A percentile compares a stretch with the other conserved stretches of the same genome.
Conservation (phyloP, 805 yeast genomes). For the Saturnispora gosingensis region DNA sequence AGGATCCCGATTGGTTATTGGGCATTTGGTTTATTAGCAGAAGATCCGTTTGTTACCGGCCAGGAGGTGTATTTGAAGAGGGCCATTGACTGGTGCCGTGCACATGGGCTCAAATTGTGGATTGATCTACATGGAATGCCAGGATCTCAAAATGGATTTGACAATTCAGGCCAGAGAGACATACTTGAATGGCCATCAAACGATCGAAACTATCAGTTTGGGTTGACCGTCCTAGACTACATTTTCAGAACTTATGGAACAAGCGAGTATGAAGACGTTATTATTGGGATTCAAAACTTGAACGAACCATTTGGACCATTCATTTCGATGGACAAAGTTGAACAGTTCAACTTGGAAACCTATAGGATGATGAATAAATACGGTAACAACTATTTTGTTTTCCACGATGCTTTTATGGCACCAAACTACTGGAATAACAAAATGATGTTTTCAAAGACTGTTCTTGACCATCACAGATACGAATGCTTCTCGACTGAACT, state of each 20-base stretch:
- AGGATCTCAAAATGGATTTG: constrained; percentile 94
- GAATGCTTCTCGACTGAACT: constrained; percentile 72
- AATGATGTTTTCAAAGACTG: constrained; percentile 36
- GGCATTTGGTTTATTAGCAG: constrained; percentile 59
- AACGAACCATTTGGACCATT: constrained; percentile 62
- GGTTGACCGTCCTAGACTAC: constrained; percentile 40
- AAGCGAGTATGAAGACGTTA: constrained; percentile 40
- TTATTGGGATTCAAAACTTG: constrained; percentile 59
- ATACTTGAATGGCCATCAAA: constrained; percentile 33
- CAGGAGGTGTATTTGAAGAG: constrained; percentile 62
- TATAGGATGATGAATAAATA: constrained; percentile 36
- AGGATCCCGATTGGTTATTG: constrained; percentile 93
- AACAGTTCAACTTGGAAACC: constrained; percentile 33
- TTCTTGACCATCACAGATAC: constrained; percentile 85
- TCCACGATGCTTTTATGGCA: constrained; percentile 58
- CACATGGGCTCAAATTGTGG: constrained; percentile 66
- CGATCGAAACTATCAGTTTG: constrained; percentile 36
- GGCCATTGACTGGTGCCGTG: constrained; percentile 69
- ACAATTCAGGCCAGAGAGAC: constrained; percentile 77
- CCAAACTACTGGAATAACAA: constrained; percentile 45
- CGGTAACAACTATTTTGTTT: constrained; percentile 36
- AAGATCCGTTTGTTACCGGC: constrained; percentile 84
- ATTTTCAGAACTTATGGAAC: constrained; percentile 47
- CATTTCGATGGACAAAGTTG: constrained; percentile 35
- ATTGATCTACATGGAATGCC: constrained; percentile 94